Percentiles rank a stretch among this genome's conserved stretches.
Evolutionary conservation across 495 filamentous ascomycete genomes (phyloP).

Genomic region (Hypoxylon perforatum): DNA sequence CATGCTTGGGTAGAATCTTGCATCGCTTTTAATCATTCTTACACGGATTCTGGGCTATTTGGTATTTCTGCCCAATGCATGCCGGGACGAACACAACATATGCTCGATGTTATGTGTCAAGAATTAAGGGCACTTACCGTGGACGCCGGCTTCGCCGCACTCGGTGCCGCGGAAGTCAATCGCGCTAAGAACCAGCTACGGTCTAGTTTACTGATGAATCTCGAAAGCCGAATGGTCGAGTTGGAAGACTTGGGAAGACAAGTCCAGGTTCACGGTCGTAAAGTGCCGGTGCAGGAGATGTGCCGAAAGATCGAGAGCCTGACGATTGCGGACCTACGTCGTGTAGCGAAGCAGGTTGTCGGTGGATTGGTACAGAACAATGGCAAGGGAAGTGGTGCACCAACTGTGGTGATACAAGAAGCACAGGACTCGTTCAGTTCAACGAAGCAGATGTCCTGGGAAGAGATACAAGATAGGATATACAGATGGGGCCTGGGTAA

Average conservation of each 20-base stretch:
- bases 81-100: constrained; percentile 76
- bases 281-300: constrained; percentile 94
- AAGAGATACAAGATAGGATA: constrained; percentile 87
- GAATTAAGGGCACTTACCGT: constrained; percentile 83
- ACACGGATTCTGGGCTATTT: constrained; percentile 94
- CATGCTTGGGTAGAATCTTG: constrained; percentile 96
- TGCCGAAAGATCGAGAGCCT: constrained; percentile 84
- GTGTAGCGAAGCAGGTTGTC: constrained; percentile 85
- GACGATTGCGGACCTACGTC: constrained; percentile 81
- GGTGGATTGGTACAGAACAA: constrained; percentile 79
- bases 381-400: constrained; percentile 84
- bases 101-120: constrained; percentile 93
- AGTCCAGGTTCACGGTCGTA: constrained; percentile 92
- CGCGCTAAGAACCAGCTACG: constrained; percentile 98
- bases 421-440: constrained; percentile 65
- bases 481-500: constrained; percentile 83
- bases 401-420: constrained; percentile 96
- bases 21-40: constrained; percentile 95
- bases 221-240: constrained; percentile 97
- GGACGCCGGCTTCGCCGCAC: constrained; percentile 72
- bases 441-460: constrained; percentile 76
- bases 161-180: constrained; percentile 84
- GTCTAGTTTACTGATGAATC: constrained; percentile 93
- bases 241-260: constrained; percentile 97
- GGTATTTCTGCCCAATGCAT: constrained; percentile 89